Evolutionary conservation across 768 basidiomycete genomes (phyloP), one percentile per base, ranked within the genome.

Genomic region (Podaxis sp.): DNA sequence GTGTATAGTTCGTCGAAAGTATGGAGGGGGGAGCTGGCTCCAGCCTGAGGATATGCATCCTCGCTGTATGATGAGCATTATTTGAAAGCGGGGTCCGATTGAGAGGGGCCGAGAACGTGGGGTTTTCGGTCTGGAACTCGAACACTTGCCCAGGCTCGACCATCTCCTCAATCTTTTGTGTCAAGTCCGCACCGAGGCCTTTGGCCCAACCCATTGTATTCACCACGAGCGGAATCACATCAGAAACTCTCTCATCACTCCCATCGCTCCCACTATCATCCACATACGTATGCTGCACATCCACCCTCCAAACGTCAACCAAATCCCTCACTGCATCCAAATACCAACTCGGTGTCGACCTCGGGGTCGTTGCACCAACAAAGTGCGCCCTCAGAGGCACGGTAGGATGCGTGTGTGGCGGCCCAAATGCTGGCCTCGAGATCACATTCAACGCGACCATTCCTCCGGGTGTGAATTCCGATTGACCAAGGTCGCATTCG

Each of bases 151-250:
- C 84, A 0, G 91, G 84, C 23, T 82, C 77, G 4, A 85, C 74
- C 36, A 86, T 73, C 9, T 81, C 81, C 65, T 95, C 88, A 51
- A 99, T 88, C 63, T 82, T 82, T 13, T 69, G 70, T 1, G 85
- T 82, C 10, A 98, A 74, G 66, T 96, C 91, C 14, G 85, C 88
- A 2, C 96, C 96, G 2, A 97, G 83, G 5, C 96, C 96, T 70
- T 95, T 98, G 4, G 83, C 83, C 96, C 96, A 99, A 1, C 96
- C 96, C 86, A 96, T 95, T 0, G 92, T 98, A 70, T 98, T 99
- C 55, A 98, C 83, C 14, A 98, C 84, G 16, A 98, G 82, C 0
- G 96, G 96, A 4, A 95, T 83, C 27, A 74, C 62, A 52, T 89
- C 85, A 5, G 69, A 66, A 23, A 89, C 79, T 44, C 82, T 78